phyloP scores from a whole-genome alignment of 2,329 filamentous ascomycete genomes.

The Colletotrichum ledebouriae region DNA sequence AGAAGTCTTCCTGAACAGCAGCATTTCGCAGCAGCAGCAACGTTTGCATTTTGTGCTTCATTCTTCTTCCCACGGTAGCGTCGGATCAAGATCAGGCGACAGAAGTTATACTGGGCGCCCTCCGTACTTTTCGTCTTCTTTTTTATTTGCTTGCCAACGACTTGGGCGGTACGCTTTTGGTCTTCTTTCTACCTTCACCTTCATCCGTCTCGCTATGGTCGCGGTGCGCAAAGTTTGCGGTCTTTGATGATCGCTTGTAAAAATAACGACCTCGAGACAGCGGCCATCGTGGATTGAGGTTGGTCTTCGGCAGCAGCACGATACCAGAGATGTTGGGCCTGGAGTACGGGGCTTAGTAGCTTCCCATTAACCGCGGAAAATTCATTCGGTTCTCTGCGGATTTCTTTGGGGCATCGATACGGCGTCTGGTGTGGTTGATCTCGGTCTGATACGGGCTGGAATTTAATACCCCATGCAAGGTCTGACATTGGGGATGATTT shows the following conservation, averaged over 20 bases:
- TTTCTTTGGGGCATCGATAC: background rate
- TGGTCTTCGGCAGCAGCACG: background rate
- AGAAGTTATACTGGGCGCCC: slow-evolving; percentile 28
- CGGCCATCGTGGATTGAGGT: background rate
- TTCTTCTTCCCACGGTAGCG: slow-evolving; percentile 1
- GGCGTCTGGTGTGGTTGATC: slow-evolving; percentile 19
- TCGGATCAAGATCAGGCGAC: background rate
- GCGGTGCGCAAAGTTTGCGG: slow-evolving; percentile 36
- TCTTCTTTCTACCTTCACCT: slow-evolving; percentile 5
- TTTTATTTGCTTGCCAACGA: slow-evolving; percentile 5
- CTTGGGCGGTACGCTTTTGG: background rate
- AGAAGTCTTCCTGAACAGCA: slow-evolving; percentile 38
- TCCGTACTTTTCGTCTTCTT: background rate
- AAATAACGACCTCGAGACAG: slow-evolving; percentile 3
- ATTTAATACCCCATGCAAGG: slow-evolving; percentile 15
- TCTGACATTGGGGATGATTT: background rate
- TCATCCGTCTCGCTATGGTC: background rate
- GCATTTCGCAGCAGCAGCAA: slow-evolving; percentile 9
- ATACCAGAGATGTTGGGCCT: slow-evolving; percentile 5
- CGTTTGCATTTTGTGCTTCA: slow-evolving; percentile 28
- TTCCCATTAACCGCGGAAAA: background rate
- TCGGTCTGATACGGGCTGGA: slow-evolving; percentile 1
- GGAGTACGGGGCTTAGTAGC: slow-evolving; percentile 34
- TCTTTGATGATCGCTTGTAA: slow-evolving; percentile 38
- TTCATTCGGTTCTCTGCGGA: background rate